phyloP scores from a whole-genome alignment of 331 rosid genomes.

The Stylosanthes scabra region DNA sequence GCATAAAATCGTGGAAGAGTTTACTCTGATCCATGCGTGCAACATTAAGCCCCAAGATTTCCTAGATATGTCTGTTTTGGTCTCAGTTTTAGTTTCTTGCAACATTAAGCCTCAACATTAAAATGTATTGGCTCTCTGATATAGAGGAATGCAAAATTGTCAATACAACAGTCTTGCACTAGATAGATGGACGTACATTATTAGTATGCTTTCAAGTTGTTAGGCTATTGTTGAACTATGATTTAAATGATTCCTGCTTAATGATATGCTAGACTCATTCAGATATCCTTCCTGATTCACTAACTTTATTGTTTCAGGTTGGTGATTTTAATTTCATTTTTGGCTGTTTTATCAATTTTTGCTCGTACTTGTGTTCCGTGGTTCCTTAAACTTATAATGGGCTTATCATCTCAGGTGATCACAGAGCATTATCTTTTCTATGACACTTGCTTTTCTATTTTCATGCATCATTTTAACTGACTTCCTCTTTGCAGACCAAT shows the following conservation, averaged over 20 bases:
- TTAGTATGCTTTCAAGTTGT: slow-evolving; percentile 2
- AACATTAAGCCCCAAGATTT: slow-evolving; percentile 23
- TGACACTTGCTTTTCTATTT: slow-evolving; percentile 17
- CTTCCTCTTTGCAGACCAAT: slow-evolving; percentile 69
- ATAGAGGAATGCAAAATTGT: background rate
- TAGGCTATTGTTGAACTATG: slow-evolving; percentile 6
- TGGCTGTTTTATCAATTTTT: slow-evolving; percentile 70
- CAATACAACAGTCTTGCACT: slow-evolving; percentile 6
- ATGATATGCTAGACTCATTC: slow-evolving; percentile 14
- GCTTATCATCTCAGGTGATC: slow-evolving; percentile 88
- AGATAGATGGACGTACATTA: slow-evolving; percentile 3
- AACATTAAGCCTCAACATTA: too few relatives aligned
- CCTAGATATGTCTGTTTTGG: background rate
- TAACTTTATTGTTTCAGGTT: slow-evolving; percentile 56
- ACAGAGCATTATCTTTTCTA: slow-evolving; percentile 34
- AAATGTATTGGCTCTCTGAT: slow-evolving; percentile 17
- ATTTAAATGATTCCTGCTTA: slow-evolving; percentile 2
- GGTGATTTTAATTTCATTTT: slow-evolving; percentile 69
- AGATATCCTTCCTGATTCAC: slow-evolving; percentile 26
- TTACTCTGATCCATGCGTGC: slow-evolving; percentile 29
- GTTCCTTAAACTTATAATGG: slow-evolving; percentile 94
- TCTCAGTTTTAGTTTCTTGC: background rate
- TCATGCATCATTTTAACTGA: slow-evolving; percentile 26
- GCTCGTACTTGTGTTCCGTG: slow-evolving; percentile 89
- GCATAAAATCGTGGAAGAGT: slow-evolving; percentile 28